A percentile compares a stretch with the other conserved stretches of the same genome.
phyloP scores from a whole-genome alignment of 176 grass and related monocot species.

The Stipa capillata region DNA sequence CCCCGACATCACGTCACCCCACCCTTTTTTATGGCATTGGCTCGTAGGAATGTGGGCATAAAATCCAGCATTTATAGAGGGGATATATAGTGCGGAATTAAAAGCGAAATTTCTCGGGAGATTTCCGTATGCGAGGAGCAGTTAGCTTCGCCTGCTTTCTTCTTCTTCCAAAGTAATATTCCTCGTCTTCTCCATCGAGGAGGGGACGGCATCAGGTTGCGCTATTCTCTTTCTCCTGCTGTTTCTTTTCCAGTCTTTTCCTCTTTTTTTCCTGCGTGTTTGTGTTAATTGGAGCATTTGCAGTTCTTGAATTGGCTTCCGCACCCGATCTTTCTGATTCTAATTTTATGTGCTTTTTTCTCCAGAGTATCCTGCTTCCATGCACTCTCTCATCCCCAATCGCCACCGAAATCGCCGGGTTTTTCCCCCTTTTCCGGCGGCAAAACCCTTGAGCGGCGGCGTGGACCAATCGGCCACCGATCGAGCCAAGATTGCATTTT shows the following conservation, averaged over 20 bases:
- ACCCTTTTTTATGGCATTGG: not conserved
- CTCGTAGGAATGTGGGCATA: not conserved
- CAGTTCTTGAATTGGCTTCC: not conserved
- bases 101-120: not conserved
- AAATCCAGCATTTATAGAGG: not conserved
- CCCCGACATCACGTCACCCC: not conserved
- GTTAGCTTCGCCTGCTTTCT: not conserved
- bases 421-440: not conserved
- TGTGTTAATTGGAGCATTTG: not conserved
- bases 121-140: slow-evolving; percentile 2
- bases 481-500: slow-evolving; percentile 9
- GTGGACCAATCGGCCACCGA: not conserved
- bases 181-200: not conserved
- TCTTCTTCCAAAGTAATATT: not conserved
- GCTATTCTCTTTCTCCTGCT: not conserved
- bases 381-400: not conserved
- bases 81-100: not conserved
- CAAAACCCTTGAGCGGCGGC: not conserved
- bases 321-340: not conserved
- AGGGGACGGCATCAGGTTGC: slow-evolving; percentile 9
- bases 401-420: not conserved
- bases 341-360: not conserved
- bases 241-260: not conserved
- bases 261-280: not conserved
- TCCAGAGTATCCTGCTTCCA: slow-evolving; percentile 10